Percentiles rank a stretch among this genome's conserved stretches.
Evolutionary conservation across 805 yeast genomes (phyloP).

Genomic region (Teunomyces cretensis): DNA sequence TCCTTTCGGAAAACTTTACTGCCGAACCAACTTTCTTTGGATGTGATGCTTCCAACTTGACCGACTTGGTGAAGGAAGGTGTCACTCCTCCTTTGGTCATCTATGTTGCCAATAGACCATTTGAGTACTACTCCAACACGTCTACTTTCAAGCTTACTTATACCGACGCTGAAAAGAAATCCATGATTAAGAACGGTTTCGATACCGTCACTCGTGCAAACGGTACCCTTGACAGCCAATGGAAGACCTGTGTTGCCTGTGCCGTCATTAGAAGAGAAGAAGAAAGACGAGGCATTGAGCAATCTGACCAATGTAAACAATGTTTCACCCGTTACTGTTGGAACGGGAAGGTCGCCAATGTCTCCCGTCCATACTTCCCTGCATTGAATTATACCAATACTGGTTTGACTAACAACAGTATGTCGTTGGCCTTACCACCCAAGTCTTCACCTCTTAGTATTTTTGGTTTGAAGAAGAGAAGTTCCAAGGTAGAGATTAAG

Average conservation of each 20-base stretch:
- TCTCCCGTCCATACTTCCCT: constrained; percentile 13
- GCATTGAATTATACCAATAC: constrained; percentile 28
- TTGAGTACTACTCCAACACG: constrained; percentile 64
- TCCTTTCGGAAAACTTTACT: constrained; percentile 59
- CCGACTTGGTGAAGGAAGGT: constrained; percentile 43
- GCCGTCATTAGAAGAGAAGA: constrained; percentile 78
- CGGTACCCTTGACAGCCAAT: constrained; percentile 64
- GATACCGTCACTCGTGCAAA: constrained; percentile 66
- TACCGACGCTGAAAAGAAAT: constrained; percentile 51
- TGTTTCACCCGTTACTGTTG: constrained; percentile 80
- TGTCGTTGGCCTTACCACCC: constrained; percentile 9
- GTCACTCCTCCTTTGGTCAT: constrained; percentile 69
- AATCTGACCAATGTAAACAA: constrained; percentile 65
- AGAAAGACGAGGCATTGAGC: constrained; percentile 61
- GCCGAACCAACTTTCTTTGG: constrained; percentile 80
- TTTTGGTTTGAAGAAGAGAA: constrained; percentile 4
- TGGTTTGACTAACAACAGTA: constrained; percentile 28
- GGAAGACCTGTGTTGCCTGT: constrained; percentile 77
- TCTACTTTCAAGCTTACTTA: constrained; percentile 70
- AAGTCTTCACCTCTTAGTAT: background rate
- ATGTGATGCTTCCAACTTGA: constrained; percentile 65
- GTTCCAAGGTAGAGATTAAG: background rate
- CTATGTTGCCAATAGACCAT: constrained; percentile 74
- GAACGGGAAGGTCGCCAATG: constrained; percentile 45
- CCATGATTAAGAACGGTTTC: constrained; percentile 72